A percentile compares a stretch with the other conserved stretches of the same genome.
Conservation (phyloP, 2,329 filamentous ascomycete species). For the Ophiosphaerella herpotricha region DNA sequence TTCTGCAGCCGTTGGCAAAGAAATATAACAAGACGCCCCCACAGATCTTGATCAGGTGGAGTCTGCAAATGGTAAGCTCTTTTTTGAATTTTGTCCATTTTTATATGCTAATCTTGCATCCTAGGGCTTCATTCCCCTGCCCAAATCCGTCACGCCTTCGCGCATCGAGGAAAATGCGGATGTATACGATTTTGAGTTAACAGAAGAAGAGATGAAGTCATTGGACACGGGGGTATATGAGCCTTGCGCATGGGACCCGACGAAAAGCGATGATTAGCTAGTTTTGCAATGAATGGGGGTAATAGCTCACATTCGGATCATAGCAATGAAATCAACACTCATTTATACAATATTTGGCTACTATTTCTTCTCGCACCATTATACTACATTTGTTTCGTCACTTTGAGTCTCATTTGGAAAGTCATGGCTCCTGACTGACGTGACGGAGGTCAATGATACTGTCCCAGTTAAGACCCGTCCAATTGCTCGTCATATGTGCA, state of each 20-base stretch:
- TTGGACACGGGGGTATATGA: slow-evolving; percentile 61
- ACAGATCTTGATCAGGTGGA: slow-evolving; percentile 66
- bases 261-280: slow-evolving; percentile 45
- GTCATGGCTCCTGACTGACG: no score
- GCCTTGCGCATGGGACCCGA: slow-evolving; percentile 65
- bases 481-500: no score
- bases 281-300: no score
- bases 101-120: background rate
- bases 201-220: slow-evolving; percentile 61
- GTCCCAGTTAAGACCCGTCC: no score
- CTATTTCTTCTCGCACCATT: no score
- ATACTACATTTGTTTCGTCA: no score
- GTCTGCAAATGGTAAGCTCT: slow-evolving; percentile 45
- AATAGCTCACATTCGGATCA: no score
- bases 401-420: no score
- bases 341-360: no score
- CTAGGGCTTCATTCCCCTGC: slow-evolving; percentile 64
- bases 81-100: no score
- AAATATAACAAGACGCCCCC: slow-evolving; percentile 63
- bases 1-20: slow-evolving; percentile 56
- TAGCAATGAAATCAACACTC: no score
- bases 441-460: no score
- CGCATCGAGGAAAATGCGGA: slow-evolving; percentile 65
- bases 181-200: slow-evolving; percentile 65
- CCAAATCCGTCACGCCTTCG: slow-evolving; percentile 64